Evolutionary conservation across 1,284 basidiomycete genomes (phyloP), one percentile per base, ranked within the genome.

Genomic region (Sphaerobolus stellatus): DNA sequence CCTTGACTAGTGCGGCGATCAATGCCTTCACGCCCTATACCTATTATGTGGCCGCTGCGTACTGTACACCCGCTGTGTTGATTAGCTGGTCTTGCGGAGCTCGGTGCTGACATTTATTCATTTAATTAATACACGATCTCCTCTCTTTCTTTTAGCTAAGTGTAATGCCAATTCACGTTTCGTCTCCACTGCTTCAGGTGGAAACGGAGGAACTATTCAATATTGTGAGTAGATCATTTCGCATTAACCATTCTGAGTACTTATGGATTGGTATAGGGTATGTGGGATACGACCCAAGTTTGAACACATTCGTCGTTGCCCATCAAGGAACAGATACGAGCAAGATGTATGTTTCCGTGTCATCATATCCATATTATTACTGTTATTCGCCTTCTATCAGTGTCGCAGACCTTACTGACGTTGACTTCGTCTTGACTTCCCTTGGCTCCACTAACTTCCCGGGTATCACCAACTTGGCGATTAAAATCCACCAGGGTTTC

Each of bases 311-410:
- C 22, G 70, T 82, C 25, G 79, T 83, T 1, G 70, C 67, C 2
- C 80, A 83, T 59, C 77, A 83, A 61, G 81, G 80, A 25, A 82
- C 81, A 7, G 70, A 82, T 61, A 57, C 71, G 0, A 62, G 57
- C 1, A 67, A 79, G 56, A 67, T 85, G 81, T 82, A 55, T 53
- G 74, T 64, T 38, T 11, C 18, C 18, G 18, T 27, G n/a, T 33
- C 18, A 13, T 8, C 45, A 20, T 20, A 6, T 22, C 14, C 5
- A 16, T 30, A 22, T 16, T 33, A 20, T 31, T 34, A 8, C 43
- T 45, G 22, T 24, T 25, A 9, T 31, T 14, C 22, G n/a, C 13
- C 2, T 3, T 30, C 3, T 22, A 13, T 16, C 33, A 34, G 33
- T 34, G 11, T 34, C 33, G 33, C 33, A 11, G 33, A 34, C n/a